Evolutionary conservation across 2,329 filamentous ascomycete species (phyloP).

Genomic region (Colletotrichum euphorbiae): DNA sequence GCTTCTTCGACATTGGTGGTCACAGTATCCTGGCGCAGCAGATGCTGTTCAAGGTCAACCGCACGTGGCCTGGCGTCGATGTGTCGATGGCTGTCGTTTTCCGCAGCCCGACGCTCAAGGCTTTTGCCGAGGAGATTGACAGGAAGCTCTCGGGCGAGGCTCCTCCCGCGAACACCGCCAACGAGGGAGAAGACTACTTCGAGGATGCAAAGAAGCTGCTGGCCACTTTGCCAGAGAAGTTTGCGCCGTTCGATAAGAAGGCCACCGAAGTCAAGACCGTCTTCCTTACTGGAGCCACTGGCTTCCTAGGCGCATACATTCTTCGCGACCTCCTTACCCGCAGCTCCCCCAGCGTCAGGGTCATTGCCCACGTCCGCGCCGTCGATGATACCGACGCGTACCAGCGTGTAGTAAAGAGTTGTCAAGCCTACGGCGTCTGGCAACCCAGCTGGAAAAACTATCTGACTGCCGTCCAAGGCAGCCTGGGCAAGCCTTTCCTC

Average conservation of each 20-base stretch:
- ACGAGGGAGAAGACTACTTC: slow-evolving; percentile 58
- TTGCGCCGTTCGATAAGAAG: slow-evolving; percentile 6
- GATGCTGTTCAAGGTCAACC: slow-evolving; percentile 75
- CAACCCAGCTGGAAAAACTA: slow-evolving; percentile 72
- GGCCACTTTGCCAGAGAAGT: slow-evolving; percentile 57
- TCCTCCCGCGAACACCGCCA: slow-evolving; percentile 45
- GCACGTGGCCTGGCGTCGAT: slow-evolving; percentile 56
- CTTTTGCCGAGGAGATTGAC: slow-evolving; percentile 46
- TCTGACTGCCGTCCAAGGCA: slow-evolving; percentile 77
- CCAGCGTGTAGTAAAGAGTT: slow-evolving; percentile 11
- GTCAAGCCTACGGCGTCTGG: slow-evolving; percentile 78
- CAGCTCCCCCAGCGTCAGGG: slow-evolving; percentile 60
- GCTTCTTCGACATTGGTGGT: slow-evolving; percentile 55
- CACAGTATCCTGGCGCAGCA: slow-evolving; percentile 70
- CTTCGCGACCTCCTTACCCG: slow-evolving; percentile 79
- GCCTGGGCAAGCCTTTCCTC: slow-evolving; percentile 78
- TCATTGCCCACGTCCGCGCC: slow-evolving; percentile 30
- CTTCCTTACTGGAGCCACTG: slow-evolving; percentile 89
- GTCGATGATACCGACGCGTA: slow-evolving; percentile 10
- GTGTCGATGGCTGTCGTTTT: slow-evolving; percentile 79
- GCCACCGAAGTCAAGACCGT: slow-evolving; percentile 60
- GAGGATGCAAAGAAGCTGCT: slow-evolving; percentile 64
- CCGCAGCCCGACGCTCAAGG: slow-evolving; percentile 65
- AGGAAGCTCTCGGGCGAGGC: slow-evolving; percentile 57
- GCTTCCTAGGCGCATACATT: slow-evolving; percentile 87